Conservation (phyloP, 768 basidiomycete species). For the Russula brevipes region DNA sequence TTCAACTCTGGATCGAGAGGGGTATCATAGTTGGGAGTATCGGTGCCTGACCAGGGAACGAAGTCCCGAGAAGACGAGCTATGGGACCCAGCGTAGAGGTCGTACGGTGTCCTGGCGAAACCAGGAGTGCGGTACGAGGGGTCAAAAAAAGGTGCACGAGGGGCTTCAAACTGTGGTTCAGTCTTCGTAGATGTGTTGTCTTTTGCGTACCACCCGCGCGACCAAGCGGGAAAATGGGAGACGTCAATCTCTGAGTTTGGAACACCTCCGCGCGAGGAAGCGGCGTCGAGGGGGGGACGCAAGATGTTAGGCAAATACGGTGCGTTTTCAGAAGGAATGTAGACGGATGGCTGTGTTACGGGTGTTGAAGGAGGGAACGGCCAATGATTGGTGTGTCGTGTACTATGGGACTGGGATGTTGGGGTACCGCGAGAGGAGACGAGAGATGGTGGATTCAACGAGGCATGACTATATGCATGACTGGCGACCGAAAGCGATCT, state of each 20-base stretch:
- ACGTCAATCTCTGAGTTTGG: slow-evolving; percentile 50
- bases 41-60: slow-evolving; percentile 48
- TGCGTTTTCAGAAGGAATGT: neutral
- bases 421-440: slow-evolving; percentile 25
- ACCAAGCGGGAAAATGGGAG: slow-evolving; percentile 59
- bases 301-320: neutral
- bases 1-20: slow-evolving; percentile 49
- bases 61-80: slow-evolving; percentile 42
- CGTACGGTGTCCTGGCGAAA: slow-evolving; percentile 11
- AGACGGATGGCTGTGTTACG: neutral
- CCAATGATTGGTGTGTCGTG: slow-evolving; percentile 30
- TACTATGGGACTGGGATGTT: slow-evolving; percentile 33
- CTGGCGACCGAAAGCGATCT: slow-evolving; percentile 16
- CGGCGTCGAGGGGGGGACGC: slow-evolving; percentile 9
- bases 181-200: slow-evolving; percentile 20
- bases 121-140: slow-evolving; percentile 25
- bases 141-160: slow-evolving; percentile 34
- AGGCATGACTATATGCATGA: slow-evolving; percentile 28
- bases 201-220: slow-evolving; percentile 54
- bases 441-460: slow-evolving; percentile 35
- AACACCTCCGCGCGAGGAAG: slow-evolving; percentile 23
- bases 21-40: slow-evolving; percentile 41
- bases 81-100: slow-evolving; percentile 35
- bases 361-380: slow-evolving; percentile 49
- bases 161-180: slow-evolving; percentile 16